Evolutionary conservation across 2,329 filamentous ascomycete species (phyloP), one percentile per base, ranked within the genome.

Genomic region (Cladosporium sp.): DNA sequence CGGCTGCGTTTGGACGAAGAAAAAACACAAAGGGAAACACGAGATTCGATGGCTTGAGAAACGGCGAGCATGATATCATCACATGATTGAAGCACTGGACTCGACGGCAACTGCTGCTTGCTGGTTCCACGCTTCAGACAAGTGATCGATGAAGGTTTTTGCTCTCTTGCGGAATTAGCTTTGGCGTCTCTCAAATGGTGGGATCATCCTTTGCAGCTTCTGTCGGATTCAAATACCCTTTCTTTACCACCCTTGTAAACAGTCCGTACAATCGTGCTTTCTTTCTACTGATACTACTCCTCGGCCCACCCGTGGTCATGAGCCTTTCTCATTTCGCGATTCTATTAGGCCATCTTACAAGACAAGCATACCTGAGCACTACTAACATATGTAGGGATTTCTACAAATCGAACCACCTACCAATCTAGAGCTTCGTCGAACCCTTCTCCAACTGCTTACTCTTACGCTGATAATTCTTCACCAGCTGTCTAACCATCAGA

Each of bases 401-500:
- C 22, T 5, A 5, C 22, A 27, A 27, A 9, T 9, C 22, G n/a
- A 36, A 15, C 15, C 13, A 4, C n/a, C 12, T 7, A 17, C 32
- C 15, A 11, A 15, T 36, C 15, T n/a, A 36, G 7, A 36, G 32
- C 32, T 17, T 36, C 32, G 32, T 17, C 12, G 13, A n/a, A n/a
- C 12, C 12, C 54, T 66, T 64, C 56, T 79, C 75, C 52, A 83
- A 56, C 24, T 73, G 71, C 59, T 76, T 78, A 2, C 75, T 80
- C 68, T 83, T 79, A 11, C 68, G 71, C 60, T 80, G 73, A 64
- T 82, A 88, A 42, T 86, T 79, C 73, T 88, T 88, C 32, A 86
- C 82, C 52, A 88, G 67, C 65, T 89, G 85, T 12, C 85, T 70
- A 2, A 89, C 77, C 1, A 82, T 81, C 36, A 89, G 69, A 67